phyloP scores from a whole-genome alignment of 2,329 filamentous ascomycete genomes.

The Aspergillus oerlinghausenensis region DNA sequence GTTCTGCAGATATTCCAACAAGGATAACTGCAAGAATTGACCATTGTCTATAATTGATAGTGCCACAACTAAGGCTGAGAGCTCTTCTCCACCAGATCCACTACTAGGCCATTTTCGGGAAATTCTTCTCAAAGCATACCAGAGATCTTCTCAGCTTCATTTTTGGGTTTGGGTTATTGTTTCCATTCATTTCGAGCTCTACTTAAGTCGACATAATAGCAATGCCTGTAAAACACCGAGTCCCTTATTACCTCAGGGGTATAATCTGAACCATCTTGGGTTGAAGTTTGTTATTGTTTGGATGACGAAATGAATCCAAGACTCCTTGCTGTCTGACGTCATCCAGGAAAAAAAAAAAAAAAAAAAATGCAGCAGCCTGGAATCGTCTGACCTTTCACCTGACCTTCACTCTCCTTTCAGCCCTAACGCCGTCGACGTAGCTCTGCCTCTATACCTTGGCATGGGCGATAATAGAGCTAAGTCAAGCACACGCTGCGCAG shows the following conservation, averaged over 20 bases:
- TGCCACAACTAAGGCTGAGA: not conserved
- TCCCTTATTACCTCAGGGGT: not conserved
- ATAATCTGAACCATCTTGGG: not conserved
- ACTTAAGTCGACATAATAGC: not conserved
- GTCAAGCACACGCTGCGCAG: not conserved
- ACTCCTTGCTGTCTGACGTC: not conserved
- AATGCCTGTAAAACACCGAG: not conserved
- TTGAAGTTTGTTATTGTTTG: not conserved
- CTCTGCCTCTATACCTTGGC: not conserved
- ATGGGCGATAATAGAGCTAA: not conserved
- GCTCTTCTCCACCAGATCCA: not conserved
- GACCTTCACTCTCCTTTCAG: not conserved
- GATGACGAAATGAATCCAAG: not conserved
- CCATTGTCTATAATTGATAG: not conserved
- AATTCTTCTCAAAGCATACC: not conserved
- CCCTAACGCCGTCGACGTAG: not conserved
- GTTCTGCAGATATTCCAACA: no score
- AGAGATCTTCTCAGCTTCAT: not conserved
- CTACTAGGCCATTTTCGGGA: not conserved
- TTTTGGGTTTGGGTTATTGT: not conserved
- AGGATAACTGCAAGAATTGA: not conserved
- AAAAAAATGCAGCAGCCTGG: not conserved
- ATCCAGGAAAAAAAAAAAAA: not conserved
- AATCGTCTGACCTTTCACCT: not conserved
- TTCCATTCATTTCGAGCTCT: not conserved